phyloP scores from a whole-genome alignment of 768 basidiomycete genomes.

The Macrolepiota dolichaula region DNA sequence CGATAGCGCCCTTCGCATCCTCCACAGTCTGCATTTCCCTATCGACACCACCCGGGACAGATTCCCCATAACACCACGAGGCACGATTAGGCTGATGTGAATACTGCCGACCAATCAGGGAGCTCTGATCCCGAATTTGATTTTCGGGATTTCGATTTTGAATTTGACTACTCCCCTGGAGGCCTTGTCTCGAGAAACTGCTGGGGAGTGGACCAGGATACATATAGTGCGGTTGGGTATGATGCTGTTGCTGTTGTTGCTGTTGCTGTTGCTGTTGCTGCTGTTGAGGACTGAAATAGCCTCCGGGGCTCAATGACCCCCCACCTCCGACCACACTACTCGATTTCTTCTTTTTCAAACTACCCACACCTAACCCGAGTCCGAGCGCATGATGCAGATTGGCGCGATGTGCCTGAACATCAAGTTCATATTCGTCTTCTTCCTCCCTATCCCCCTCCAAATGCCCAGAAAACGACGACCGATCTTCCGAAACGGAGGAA shows the following conservation, averaged over 20 bases:
- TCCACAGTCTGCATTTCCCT: not conserved
- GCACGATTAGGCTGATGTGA: not conserved
- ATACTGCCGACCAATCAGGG: not conserved
- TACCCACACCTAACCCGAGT: not conserved
- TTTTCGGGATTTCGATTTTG: no score
- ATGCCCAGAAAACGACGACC: no score
- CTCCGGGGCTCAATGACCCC: not conserved
- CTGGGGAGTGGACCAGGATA: no score
- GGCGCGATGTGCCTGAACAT: not conserved
- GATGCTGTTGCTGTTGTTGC: not conserved
- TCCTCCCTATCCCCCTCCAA: not conserved
- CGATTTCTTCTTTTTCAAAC: conserved; percentile 5
- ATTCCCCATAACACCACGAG: conserved; percentile 8
- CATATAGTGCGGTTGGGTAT: not conserved
- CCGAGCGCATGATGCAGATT: not conserved
- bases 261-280: not conserved
- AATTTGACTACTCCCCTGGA: no score
- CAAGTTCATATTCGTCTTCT: not conserved
- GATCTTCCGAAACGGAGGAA: no score
- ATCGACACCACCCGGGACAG: not conserved
- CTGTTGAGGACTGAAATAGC: not conserved
- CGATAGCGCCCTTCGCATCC: not conserved
- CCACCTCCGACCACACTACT: not conserved
- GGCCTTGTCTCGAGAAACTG: no score
- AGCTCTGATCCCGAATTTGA: no score